A percentile compares a stretch with the other conserved stretches of the same genome.
phyloP scores from a whole-genome alignment of 306 rosid genomes.

The Purshia tridentata region DNA sequence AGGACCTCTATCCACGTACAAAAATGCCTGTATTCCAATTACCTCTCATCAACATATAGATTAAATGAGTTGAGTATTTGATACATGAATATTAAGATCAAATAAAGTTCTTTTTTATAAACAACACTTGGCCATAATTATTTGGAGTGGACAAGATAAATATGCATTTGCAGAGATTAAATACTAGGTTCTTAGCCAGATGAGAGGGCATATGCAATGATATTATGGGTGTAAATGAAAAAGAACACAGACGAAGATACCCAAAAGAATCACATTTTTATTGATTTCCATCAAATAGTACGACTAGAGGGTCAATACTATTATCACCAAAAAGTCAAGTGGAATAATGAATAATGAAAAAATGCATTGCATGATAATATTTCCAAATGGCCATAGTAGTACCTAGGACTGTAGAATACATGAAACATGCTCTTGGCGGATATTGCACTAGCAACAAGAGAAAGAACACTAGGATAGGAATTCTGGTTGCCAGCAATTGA shows the following conservation, averaged over 20 bases:
- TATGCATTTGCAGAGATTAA: neutral
- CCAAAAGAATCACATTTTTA: neutral
- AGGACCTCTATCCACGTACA: neutral
- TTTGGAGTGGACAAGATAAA: neutral
- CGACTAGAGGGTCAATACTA: neutral
- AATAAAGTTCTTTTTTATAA: no score
- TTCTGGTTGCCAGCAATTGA: slow-evolving; percentile 69
- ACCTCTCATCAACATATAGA: no score
- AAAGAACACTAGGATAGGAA: slow-evolving; percentile 57
- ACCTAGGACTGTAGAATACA: slow-evolving; percentile 98
- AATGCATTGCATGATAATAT: neutral
- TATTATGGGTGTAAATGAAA: neutral
- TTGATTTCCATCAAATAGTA: neutral
- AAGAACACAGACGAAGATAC: neutral
- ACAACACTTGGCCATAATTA: no score
- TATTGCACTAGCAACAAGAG: slow-evolving; percentile 79
- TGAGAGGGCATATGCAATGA: neutral
- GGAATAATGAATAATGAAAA: neutral
- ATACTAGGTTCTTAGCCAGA: neutral
- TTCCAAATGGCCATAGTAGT: slow-evolving; percentile 19
- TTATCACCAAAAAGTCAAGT: neutral
- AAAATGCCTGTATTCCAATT: no score
- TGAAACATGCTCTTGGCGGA: slow-evolving; percentile 79
- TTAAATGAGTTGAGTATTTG: neutral
- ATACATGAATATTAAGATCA: neutral